phyloP scores from a whole-genome alignment of 495 filamentous ascomycete genomes.

The Cladorrhinum samala region DNA sequence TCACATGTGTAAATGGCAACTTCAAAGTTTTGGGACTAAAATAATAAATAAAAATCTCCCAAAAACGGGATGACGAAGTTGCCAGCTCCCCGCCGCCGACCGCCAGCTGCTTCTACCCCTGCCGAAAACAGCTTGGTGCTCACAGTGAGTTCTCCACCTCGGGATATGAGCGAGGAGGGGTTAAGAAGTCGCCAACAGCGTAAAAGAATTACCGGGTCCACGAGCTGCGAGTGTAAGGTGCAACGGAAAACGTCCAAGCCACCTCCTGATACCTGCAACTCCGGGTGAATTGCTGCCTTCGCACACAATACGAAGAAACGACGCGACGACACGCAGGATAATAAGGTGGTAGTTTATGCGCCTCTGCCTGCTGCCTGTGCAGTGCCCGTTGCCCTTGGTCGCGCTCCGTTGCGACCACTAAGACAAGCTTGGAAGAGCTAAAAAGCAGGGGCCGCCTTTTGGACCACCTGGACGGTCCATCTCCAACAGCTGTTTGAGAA shows the following conservation, averaged over 20 bases:
- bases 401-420: constrained; percentile 2
- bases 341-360: constrained; percentile 29
- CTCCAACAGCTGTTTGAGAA: constrained; percentile 23
- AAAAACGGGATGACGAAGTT: neutral
- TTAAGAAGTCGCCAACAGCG: neutral
- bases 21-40: neutral
- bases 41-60: too few relatives aligned
- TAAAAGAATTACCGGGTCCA: too few relatives aligned
- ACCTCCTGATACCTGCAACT: constrained; percentile 13
- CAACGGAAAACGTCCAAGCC: constrained; percentile 17
- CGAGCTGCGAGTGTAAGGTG: neutral
- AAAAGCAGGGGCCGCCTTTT: constrained; percentile 14
- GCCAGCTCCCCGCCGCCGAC: neutral
- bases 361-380: too few relatives aligned
- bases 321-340: neutral
- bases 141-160: neutral
- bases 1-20: neutral
- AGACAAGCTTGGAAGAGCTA: neutral
- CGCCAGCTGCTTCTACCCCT: neutral
- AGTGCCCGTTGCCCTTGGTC: too few relatives aligned
- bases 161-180: neutral
- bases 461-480: constrained; percentile 11
- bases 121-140: neutral
- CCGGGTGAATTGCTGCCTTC: constrained; percentile 17
- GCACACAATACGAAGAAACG: too few relatives aligned